Evolutionary conservation across 495 filamentous ascomycete species (phyloP).

Genomic region (Geoglossum glabrum): DNA sequence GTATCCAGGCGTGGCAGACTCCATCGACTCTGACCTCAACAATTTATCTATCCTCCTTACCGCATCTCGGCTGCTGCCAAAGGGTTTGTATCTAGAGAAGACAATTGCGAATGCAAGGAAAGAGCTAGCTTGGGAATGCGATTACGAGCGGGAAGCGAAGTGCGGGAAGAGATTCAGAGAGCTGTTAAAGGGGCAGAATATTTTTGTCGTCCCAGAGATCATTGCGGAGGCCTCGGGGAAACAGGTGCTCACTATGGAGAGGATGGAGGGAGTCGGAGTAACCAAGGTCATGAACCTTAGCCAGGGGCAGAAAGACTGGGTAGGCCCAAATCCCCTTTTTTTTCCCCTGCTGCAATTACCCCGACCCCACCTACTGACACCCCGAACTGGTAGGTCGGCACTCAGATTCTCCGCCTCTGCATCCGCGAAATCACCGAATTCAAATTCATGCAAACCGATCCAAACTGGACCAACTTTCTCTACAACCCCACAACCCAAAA

Average conservation of each 20-base stretch:
- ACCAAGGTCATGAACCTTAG: conserved; percentile 56
- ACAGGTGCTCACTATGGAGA: conserved; percentile 83
- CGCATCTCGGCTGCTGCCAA: conserved; percentile 72
- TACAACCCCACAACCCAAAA: conserved; percentile 54
- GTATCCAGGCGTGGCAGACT: conserved; percentile 90
- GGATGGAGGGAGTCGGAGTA: conserved; percentile 71
- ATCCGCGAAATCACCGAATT: conserved; percentile 86
- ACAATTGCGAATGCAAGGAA: conserved; percentile 92
- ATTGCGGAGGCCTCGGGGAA: conserved; percentile 62
- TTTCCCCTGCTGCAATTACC: not conserved
- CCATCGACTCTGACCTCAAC: conserved; percentile 85
- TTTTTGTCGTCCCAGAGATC: conserved; percentile 63
- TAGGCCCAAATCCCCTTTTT: no score
- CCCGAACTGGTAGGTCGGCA: conserved; percentile 38
- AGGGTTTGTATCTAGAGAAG: conserved; percentile 84
- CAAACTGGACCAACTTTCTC: conserved; percentile 99
- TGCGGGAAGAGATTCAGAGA: conserved; percentile 52
- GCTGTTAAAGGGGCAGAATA: conserved; percentile 49
- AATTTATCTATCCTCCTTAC: conserved; percentile 81
- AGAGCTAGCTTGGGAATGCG: conserved; percentile 92
- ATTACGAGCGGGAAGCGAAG: conserved; percentile 75
- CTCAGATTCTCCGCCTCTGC: conserved; percentile 79
- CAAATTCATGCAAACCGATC: conserved; percentile 96
- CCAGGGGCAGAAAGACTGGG: conserved; percentile 73
- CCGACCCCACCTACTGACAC: not conserved